Evolutionary conservation across 495 filamentous ascomycete genomes (phyloP).

Genomic region (Xylaria grammica): DNA sequence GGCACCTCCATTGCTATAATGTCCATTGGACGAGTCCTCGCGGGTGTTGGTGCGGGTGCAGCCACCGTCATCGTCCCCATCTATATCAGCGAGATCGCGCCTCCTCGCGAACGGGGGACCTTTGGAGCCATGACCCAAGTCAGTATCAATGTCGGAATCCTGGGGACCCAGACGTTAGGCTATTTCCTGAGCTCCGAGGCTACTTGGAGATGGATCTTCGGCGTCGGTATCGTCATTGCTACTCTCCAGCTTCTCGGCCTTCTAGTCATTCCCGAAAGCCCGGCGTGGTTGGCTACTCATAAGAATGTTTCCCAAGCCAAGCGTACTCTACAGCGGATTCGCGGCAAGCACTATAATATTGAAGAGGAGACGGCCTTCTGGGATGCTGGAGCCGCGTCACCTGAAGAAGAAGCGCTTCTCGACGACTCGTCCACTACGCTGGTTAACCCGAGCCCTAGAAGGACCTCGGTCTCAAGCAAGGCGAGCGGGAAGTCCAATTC

Average conservation of each 20-base stretch:
- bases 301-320: conserved; percentile 65
- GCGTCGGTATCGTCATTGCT: conserved; percentile 71
- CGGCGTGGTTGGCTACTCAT: conserved; percentile 79
- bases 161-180: conserved; percentile 81
- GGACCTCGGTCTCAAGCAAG: conserved; percentile 49
- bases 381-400: conserved; percentile 48
- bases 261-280: conserved; percentile 78
- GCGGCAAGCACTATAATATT: conserved; percentile 71
- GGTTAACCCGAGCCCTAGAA: conserved; percentile 28
- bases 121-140: conserved; percentile 94
- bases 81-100: conserved; percentile 90
- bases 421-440: conserved; percentile 30
- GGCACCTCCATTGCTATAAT: conserved; percentile 71
- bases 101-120: conserved; percentile 75
- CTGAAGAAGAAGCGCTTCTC: conserved; percentile 58
- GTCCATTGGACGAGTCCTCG: conserved; percentile 74
- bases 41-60: conserved; percentile 83
- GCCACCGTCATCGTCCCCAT: conserved; percentile 94
- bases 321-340: conserved; percentile 70
- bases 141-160: conserved; percentile 91
- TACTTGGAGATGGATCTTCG: conserved; percentile 84
- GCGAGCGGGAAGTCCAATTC: conserved; percentile 41
- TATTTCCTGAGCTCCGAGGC: conserved; percentile 80
- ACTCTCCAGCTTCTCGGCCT: conserved; percentile 68
- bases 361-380: conserved; percentile 74